Evolutionary conservation across 164 flowering plant genomes (phyloP).

Genomic region (Dillenia suffruticosa): DNA sequence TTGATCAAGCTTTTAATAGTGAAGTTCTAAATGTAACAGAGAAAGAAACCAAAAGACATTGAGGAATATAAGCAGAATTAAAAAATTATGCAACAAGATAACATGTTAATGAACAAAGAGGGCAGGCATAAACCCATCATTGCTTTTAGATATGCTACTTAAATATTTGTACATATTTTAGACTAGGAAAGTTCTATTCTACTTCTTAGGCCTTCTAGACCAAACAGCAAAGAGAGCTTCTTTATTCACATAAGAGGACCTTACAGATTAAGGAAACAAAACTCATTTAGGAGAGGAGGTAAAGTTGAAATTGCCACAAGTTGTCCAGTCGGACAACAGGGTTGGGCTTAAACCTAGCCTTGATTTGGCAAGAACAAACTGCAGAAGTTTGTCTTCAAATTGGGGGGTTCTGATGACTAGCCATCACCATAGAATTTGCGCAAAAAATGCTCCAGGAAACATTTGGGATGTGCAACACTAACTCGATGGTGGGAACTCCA

Average conservation of each 20-base stretch:
- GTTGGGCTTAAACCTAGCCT: conserved; percentile 46
- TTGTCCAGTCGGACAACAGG: conserved; percentile 21
- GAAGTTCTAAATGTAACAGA: no score
- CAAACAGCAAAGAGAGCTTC: no score
- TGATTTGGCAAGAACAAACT: conserved; percentile 35
- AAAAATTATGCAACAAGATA: no score
- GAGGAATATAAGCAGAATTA: no score
- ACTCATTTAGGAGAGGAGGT: conserved; percentile 4
- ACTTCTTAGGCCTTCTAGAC: no score
- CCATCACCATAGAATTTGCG: conserved; percentile 36
- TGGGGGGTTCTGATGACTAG: conserved; percentile 26
- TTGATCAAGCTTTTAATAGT: no score
- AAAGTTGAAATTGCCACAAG: conserved; percentile 36
- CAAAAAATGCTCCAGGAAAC: conserved; percentile 38
- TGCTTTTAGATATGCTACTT: no score
- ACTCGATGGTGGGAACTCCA: conserved; percentile 29
- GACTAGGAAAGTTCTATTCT: no score
- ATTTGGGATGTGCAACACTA: conserved; percentile 22
- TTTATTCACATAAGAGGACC: no score
- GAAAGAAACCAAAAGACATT: neutral
- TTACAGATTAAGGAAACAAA: neutral
- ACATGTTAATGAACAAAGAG: no score
- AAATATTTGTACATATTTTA: no score
- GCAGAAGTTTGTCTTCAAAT: conserved; percentile 36
- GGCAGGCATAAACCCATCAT: no score